Base-by-base conservation (phyloP, 768 basidiomycete genomes). In the Tricholoma terreum region DNA sequence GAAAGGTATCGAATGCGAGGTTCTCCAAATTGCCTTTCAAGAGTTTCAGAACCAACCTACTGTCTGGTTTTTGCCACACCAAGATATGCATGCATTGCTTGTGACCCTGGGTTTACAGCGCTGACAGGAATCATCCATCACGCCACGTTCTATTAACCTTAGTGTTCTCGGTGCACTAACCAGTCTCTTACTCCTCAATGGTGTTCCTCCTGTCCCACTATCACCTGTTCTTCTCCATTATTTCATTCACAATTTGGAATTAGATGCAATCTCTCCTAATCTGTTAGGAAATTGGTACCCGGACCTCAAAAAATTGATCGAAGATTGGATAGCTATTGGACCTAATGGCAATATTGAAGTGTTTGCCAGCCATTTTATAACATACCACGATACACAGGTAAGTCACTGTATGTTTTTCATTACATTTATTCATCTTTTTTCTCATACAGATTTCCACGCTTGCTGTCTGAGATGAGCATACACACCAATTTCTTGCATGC, bases 271-370 rank as follows among this genome's bases (percentile, higher is more conserved):
- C 24, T 33, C 34, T 17, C 34, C 24, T 35, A 15, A 3, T 4
- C 19, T 52, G 7, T 34, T 52, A 33, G 50, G 50, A 17, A 34
- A 34, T 14, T 52, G 50, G 50, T 34, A 52, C 15, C 50, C 33
- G 15, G 50, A 52, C 30, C 11, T 45, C 24, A 6, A 12, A 22
- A 19, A 45, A 45, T 24, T 45, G n/a, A 42, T 57, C 36, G 22
- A 36, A 14, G 21, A 45, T 36, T 57, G 56, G 56, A 33, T 51
- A 3, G 30, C 30, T 17, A 30, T 51, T 40, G 56, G 56, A 6
- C 27, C 19, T 19, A 40, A 11, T 9, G 56, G 51, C n/a, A n/a
- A n/a, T n/a, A n/a, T n/a, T n/a, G n/a, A n/a, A n/a, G n/a, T n/a
- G n/a, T n/a, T n/a, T n/a, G n/a, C n/a, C n/a, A n/a, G n/a, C n/a